phyloP scores from a whole-genome alignment of 306 rosid species.

The Cucumis melo region DNA sequence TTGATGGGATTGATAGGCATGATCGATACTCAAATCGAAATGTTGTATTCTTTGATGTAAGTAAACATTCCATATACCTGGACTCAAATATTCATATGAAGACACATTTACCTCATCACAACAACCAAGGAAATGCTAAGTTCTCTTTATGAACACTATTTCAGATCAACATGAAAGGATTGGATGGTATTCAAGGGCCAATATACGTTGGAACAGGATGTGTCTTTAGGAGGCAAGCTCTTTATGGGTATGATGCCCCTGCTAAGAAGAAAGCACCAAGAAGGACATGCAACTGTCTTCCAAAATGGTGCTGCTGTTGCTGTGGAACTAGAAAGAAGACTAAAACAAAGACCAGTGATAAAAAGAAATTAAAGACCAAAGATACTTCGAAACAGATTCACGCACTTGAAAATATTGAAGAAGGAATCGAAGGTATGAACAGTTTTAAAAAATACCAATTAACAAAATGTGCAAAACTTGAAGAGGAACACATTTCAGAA shows the following conservation, averaged over 20 bases:
- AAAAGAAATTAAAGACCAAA: constrained; percentile 39
- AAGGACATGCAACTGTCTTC: constrained; percentile 79
- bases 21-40: constrained; percentile 93
- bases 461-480: not conserved
- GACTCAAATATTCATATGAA: not conserved
- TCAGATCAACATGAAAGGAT: constrained; percentile 91
- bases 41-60: constrained; percentile 86
- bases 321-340: constrained; percentile 57
- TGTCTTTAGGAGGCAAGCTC: constrained; percentile 90
- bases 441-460: not conserved
- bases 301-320: constrained; percentile 72
- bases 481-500: not conserved
- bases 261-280: constrained; percentile 57
- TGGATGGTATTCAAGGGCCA: constrained; percentile 95
- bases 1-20: constrained; percentile 83
- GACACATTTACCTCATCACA: not conserved
- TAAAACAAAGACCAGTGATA: constrained; percentile 32
- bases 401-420: constrained; percentile 59
- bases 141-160: not conserved
- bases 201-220: constrained; percentile 94
- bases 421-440: constrained; percentile 59
- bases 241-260: constrained; percentile 87
- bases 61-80: constrained; percentile 6
- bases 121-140: constrained; percentile 11
- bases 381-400: constrained; percentile 53